A percentile compares a stretch with the other conserved stretches of the same genome.
These are phyloP conservation scores for Sphagnurus paluster DNA, from an alignment of 1,284 basidiomycete genomes.

Conservation along the genomic window DNA sequence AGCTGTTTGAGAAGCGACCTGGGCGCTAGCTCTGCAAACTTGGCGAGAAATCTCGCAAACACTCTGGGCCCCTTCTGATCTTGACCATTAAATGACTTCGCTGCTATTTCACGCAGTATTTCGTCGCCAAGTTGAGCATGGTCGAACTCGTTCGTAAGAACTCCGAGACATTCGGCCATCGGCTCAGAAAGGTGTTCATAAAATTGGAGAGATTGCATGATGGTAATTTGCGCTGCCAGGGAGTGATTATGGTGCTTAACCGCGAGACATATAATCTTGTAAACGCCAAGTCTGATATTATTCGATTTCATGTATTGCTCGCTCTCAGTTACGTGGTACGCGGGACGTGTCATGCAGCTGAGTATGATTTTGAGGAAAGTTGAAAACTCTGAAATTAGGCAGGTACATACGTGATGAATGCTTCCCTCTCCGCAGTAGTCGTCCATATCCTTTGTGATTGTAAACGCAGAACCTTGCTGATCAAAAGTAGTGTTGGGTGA, in stretches of 20 bases:
- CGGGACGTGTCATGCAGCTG: conserved; percentile 85
- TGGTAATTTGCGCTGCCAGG: conserved; percentile 83
- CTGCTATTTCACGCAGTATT: conserved; percentile 82
- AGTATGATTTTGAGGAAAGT: neutral
- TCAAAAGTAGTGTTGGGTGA: conserved; percentile 62
- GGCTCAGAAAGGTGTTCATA: conserved; percentile 93
- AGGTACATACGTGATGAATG: conserved; percentile 74
- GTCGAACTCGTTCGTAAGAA: conserved; percentile 87
- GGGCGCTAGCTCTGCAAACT: conserved; percentile 83
- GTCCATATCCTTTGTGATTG: conserved; percentile 86
- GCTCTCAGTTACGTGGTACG: conserved; percentile 84
- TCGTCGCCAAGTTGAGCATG: conserved; percentile 90
- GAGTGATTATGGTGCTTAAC: conserved; percentile 91
- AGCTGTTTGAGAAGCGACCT: conserved; percentile 91
- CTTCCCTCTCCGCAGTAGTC: conserved; percentile 80
- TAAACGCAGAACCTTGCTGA: conserved; percentile 73
- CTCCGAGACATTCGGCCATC: conserved; percentile 87
- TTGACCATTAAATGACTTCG: conserved; percentile 74
- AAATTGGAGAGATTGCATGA: conserved; percentile 92
- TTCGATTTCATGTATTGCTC: conserved; percentile 86
- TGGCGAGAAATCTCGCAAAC: conserved; percentile 85
- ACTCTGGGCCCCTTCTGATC: conserved; percentile 89
- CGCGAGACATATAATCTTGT: conserved; percentile 88
- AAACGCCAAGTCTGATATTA: conserved; percentile 73
- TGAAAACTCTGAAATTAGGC: neutral